These are phyloP conservation scores for Herpetomonas muscarum DNA, from an alignment of 208 protist species.

Conservation along the genomic window DNA sequence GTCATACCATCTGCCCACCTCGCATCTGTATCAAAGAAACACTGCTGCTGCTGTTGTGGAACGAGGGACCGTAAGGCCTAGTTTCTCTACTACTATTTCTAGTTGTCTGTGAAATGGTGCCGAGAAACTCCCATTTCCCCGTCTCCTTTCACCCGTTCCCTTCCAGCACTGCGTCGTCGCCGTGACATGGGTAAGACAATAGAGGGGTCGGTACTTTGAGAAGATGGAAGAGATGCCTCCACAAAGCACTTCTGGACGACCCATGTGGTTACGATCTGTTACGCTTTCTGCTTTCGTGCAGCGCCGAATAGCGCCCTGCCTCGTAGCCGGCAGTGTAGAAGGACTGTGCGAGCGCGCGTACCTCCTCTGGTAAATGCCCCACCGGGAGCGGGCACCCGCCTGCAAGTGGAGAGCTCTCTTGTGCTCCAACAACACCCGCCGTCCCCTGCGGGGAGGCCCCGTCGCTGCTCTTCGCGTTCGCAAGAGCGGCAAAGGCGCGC, in stretches of 20 bases:
- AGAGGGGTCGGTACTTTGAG: too few relatives aligned
- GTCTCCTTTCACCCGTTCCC: too few relatives aligned
- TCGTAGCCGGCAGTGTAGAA: slow-evolving; percentile 60
- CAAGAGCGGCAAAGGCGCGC: neutral
- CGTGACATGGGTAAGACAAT: too few relatives aligned
- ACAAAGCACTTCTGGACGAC: slow-evolving; percentile 2
- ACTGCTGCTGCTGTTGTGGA: too few relatives aligned
- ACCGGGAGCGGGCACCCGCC: neutral
- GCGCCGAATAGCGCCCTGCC: slow-evolving; percentile 29
- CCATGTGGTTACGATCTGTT: neutral
- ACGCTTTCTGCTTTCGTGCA: neutral
- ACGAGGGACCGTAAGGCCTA: too few relatives aligned
- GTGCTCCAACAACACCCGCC: neutral
- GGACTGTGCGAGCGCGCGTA: slow-evolving; percentile 32
- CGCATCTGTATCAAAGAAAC: too few relatives aligned
- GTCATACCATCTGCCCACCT: too few relatives aligned
- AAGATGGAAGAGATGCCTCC: too few relatives aligned
- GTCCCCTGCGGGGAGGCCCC: neutral
- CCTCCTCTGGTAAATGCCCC: slow-evolving; percentile 28
- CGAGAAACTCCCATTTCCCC: too few relatives aligned
- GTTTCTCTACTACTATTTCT: too few relatives aligned
- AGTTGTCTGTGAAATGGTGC: too few relatives aligned
- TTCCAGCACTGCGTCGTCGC: too few relatives aligned
- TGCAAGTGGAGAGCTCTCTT: neutral
- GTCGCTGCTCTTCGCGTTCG: neutral